Evolutionary conservation across 2,329 filamentous ascomycete genomes (phyloP).

Genomic region (Penicillium verrucosum): DNA sequence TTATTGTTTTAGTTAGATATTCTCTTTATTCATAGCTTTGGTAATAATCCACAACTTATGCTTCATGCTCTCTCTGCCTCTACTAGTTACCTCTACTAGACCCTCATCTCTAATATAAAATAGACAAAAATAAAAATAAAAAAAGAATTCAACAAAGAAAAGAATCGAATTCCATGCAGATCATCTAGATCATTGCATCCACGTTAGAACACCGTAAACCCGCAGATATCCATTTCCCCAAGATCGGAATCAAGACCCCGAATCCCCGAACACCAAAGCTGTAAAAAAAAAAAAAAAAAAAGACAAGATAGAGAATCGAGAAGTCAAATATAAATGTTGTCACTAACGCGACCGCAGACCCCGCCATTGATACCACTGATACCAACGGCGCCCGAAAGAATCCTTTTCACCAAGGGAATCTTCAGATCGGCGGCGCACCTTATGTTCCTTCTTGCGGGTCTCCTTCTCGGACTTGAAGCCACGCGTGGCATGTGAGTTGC

Average conservation of each 20-base stretch:
- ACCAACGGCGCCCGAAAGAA: constrained; percentile 21
- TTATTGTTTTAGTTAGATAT: not conserved
- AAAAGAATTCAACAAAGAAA: not conserved
- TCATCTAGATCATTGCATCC: constrained; percentile 1
- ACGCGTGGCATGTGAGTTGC: constrained; percentile 34
- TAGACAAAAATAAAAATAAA: not conserved
- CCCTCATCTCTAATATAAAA: not conserved
- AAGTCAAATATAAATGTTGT: not conserved
- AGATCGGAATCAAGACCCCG: not conserved
- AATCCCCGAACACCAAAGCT: constrained; percentile 19
- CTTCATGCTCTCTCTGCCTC: not conserved
- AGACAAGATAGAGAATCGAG: constrained; percentile 1
- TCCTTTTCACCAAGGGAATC: constrained; percentile 28
- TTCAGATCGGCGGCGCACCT: constrained; percentile 20
- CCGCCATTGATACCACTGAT: constrained; percentile 33
- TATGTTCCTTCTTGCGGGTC: constrained; percentile 24
- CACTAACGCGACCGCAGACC: constrained; percentile 22
- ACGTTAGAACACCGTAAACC: not conserved
- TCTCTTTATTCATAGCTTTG: not conserved
- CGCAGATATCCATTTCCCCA: not conserved
- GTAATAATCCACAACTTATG: not conserved
- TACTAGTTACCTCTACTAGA: not conserved
- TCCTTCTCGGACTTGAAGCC: constrained; percentile 34
- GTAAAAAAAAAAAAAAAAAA: not conserved
- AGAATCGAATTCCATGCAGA: not conserved